Evolutionary conservation across 768 basidiomycete genomes (phyloP).

Genomic region (Naganishia vaughanmartiniae): DNA sequence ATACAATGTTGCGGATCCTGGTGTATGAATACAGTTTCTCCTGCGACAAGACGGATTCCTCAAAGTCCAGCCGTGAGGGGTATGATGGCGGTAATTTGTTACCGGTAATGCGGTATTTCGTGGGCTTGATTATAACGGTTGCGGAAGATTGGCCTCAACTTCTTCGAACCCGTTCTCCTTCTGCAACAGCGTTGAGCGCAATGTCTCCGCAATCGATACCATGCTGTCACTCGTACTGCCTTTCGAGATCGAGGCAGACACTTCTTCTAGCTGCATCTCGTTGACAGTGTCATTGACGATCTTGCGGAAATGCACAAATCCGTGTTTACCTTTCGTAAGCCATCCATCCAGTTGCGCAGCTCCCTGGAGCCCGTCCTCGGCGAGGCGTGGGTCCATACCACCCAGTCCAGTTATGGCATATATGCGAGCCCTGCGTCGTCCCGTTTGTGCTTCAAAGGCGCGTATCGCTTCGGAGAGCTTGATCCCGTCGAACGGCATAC

Average conservation of each 20-base stretch:
- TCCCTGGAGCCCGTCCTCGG: slow-evolving; percentile 35
- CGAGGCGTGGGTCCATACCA: slow-evolving; percentile 37
- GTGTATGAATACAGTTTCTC: neutral
- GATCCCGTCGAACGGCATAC: slow-evolving; percentile 47
- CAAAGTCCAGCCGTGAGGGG: neutral
- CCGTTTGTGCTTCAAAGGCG: slow-evolving; percentile 26
- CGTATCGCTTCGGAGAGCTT: slow-evolving; percentile 38
- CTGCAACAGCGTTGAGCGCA: neutral
- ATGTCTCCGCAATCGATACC: neutral
- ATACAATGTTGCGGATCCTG: neutral
- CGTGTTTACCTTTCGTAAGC: slow-evolving; percentile 43
- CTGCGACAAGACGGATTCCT: neutral
- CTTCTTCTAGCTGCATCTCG: neutral
- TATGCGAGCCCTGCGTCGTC: slow-evolving; percentile 29
- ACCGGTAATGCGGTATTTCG: neutral
- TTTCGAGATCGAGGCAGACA: neutral
- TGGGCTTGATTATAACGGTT: neutral
- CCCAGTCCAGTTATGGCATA: slow-evolving; percentile 45
- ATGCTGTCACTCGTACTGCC: neutral
- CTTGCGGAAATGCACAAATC: slow-evolving; percentile 19
- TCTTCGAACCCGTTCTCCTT: neutral
- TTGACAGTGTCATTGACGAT: slow-evolving; percentile 17
- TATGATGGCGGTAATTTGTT: neutral
- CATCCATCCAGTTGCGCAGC: slow-evolving; percentile 42
- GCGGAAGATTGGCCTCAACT: neutral